Evolutionary conservation across 805 yeast species (phyloP).

Genomic region (Tetrapisispora taiwanensis): DNA sequence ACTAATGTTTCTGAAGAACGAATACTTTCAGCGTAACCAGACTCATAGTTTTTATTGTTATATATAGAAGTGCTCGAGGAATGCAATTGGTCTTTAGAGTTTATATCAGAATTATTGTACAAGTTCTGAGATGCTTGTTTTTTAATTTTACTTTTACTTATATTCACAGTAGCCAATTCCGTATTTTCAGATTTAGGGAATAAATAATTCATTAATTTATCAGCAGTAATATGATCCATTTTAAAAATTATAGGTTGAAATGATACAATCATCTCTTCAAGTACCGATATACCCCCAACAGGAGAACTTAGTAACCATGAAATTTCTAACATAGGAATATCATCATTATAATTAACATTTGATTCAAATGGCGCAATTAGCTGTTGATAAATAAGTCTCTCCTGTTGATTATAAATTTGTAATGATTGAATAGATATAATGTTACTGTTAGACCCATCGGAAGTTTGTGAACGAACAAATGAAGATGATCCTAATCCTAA

Average conservation of each 20-base stretch:
- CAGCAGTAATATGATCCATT: conserved; percentile 47
- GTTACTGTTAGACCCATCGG: conserved; percentile 46
- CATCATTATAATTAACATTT: conserved; percentile 13
- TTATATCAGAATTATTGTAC: background rate
- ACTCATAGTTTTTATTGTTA: background rate
- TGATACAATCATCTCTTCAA: conserved; percentile 39
- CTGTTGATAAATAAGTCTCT: conserved; percentile 41
- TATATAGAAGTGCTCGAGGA: background rate
- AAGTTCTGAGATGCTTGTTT: background rate
- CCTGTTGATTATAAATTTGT: conserved; percentile 44
- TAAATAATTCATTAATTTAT: conserved; percentile 36
- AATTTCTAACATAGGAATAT: conserved; percentile 32
- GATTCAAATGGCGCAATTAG: conserved; percentile 36
- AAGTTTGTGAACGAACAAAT: conserved; percentile 39
- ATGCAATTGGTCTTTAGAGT: background rate
- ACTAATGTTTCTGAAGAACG: conserved; percentile 1
- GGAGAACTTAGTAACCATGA: conserved; percentile 50
- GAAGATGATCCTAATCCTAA: conserved; percentile 41
- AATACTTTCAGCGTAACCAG: background rate
- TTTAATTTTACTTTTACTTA: background rate
- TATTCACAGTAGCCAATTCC: background rate
- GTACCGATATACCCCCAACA: conserved; percentile 54
- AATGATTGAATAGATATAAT: conserved; percentile 36
- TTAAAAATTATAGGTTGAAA: conserved; percentile 48
- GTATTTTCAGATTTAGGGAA: conserved; percentile 32